Evolutionary conservation across 179 eudicot genomes (phyloP), one percentile per base, ranked within the genome.

Genomic region (Silene noctiflora): DNA sequence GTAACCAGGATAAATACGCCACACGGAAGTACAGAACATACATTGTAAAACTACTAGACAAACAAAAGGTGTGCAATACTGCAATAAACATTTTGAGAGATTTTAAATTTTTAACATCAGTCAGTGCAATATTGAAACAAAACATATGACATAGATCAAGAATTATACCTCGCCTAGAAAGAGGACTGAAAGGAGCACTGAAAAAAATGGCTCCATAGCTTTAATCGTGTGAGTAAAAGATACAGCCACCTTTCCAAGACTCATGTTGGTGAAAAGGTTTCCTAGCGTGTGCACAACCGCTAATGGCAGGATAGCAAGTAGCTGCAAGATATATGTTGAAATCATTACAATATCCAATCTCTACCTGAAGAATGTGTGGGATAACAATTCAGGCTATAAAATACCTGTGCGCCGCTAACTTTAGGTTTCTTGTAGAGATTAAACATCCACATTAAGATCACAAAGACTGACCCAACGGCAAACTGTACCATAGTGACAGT

Each of bases 191-290:
- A 95, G 89, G 65, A 95, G 55, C 80, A 93, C 99, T 44, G 99
- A 88, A 86, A 95, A 95, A 80, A 95, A 95, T 14, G 99, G 99
- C 85, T 95, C 99, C 95, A 91, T 93, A 60, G 99, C 99, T 85
- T 95, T 95, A 46, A 95, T 88, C 20, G 97, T 95, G 88, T 95
- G 99, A 33, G 99, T 95, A 78, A 95, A 95, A 17, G 99, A 95
- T 66, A 95, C 98, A 33, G 99, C 88, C 85, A 95, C 99, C 89
- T 91, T 91, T 69, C 99, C 98, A 67, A 95, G 96, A 81, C 99
- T 95, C 98, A 95, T 86, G 74, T 93, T 95, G 69, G 99, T 95
- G 85, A 93, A 93, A 72, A 95, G 93, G 85, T 93, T 95, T 75
- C 99, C 99, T 63, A 95, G 84, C 8, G 89, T 85, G 79, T 95